phyloP scores from a whole-genome alignment of 2,329 filamentous ascomycete species.

The Cercospora brassicicola region DNA sequence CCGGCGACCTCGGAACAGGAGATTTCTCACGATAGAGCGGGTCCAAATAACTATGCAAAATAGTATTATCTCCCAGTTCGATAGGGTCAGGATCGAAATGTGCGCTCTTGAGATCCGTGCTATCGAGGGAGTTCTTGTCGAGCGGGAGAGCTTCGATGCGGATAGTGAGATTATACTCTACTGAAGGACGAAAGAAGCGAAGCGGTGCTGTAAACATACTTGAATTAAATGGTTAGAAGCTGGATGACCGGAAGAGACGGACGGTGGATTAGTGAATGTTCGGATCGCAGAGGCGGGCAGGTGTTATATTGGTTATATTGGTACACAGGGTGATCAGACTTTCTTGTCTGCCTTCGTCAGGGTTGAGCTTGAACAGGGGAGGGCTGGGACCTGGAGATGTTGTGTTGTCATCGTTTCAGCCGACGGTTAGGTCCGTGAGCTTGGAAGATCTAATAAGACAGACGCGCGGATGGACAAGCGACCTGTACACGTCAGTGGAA shows the following conservation, averaged over 20 bases:
- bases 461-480: not conserved
- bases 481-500: not conserved
- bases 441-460: not conserved
- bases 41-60: slow-evolving; percentile 2
- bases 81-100: slow-evolving; percentile 11
- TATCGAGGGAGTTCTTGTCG: not conserved
- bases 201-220: slow-evolving; percentile 8
- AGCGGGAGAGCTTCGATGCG: not conserved
- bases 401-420: slow-evolving; percentile 5
- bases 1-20: not conserved
- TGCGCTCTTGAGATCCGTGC: slow-evolving; percentile 6
- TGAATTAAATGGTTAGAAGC: not conserved
- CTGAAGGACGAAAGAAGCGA: slow-evolving; percentile 7
- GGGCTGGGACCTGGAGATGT: not conserved
- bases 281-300: not conserved
- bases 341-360: not conserved
- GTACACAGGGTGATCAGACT: not conserved
- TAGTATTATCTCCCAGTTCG: not conserved
- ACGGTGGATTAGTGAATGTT: not conserved
- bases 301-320: not conserved
- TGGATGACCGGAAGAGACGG: not conserved
- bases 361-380: not conserved
- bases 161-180: not conserved
- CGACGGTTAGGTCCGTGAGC: not conserved
- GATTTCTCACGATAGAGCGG: slow-evolving; percentile 1